These are phyloP conservation scores for Neurospora terricola DNA, from an alignment of 495 filamentous ascomycete species.

Conservation along the genomic window DNA sequence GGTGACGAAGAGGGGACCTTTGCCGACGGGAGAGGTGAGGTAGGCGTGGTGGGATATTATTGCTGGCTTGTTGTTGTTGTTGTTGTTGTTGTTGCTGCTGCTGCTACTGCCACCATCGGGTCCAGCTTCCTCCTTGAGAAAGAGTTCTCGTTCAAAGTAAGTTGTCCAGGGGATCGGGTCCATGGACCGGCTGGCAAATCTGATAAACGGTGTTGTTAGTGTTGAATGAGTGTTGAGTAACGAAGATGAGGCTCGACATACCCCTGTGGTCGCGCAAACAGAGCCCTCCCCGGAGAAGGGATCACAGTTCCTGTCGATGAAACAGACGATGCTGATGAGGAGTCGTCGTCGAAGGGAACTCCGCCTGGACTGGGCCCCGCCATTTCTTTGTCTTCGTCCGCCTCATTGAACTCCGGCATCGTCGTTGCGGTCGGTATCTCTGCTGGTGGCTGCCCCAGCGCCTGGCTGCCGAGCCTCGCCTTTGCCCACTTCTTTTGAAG, in stretches of 20 bases:
- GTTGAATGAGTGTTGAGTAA: constrained; percentile 3
- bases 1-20: constrained; percentile 53
- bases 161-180: constrained; percentile 71
- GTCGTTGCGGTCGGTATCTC: constrained; percentile 2
- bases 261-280: constrained; percentile 62
- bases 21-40: constrained; percentile 47
- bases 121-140: constrained; percentile 30
- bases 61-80: constrained; percentile 5
- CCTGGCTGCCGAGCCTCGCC: constrained; percentile 49
- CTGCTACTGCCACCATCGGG: neutral
- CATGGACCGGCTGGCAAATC: constrained; percentile 30
- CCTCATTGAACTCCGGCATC: constrained; percentile 35
- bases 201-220: too few relatives aligned
- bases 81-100: too few relatives aligned
- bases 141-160: constrained; percentile 81
- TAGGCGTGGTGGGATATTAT: constrained; percentile 73
- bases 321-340: constrained; percentile 61
- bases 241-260: constrained; percentile 24
- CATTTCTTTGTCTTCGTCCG: constrained; percentile 38
- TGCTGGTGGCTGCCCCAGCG: constrained; percentile 1
- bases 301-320: constrained; percentile 86
- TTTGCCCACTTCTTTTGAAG: constrained; percentile 79
- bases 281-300: constrained; percentile 62
- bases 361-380: constrained; percentile 24
- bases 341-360: constrained; percentile 52